A percentile compares a stretch with the other conserved stretches of the same genome.
These are phyloP conservation scores for Warburgia ugandensis DNA, from an alignment of 164 flowering plant species.

Conservation along the genomic window DNA sequence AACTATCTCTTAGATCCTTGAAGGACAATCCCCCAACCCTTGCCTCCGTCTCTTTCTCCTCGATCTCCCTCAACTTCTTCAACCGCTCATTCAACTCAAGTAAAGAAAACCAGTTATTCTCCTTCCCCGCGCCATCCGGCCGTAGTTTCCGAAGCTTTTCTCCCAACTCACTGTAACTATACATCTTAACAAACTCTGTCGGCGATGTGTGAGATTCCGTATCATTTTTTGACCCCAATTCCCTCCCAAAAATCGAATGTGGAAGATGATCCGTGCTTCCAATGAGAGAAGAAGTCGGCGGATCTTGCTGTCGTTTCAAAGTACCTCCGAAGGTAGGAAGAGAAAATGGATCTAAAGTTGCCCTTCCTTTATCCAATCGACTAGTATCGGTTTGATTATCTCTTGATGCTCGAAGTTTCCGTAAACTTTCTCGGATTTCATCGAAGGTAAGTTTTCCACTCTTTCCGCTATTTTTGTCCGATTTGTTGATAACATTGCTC, in stretches of 20 bases:
- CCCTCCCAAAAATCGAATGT: conserved; percentile 30
- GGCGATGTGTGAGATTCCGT: conserved; percentile 11
- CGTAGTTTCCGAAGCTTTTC: conserved; percentile 47
- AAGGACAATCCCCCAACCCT: conserved; percentile 15
- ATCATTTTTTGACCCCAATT: conserved; percentile 17
- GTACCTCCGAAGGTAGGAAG: conserved; percentile 17
- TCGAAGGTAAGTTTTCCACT: conserved; percentile 11
- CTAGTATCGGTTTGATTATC: not conserved
- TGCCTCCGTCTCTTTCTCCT: conserved; percentile 36
- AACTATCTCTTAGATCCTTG: conserved; percentile 35
- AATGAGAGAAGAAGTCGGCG: conserved; percentile 1
- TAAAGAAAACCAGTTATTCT: conserved; percentile 47
- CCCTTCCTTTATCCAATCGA: conserved; percentile 5
- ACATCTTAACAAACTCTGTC: conserved; percentile 36
- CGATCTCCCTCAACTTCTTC: conserved; percentile 47
- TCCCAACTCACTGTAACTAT: conserved; percentile 48
- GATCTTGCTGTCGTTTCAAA: conserved; percentile 22
- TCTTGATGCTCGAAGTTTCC: conserved; percentile 14
- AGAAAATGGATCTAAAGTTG: conserved; percentile 13
- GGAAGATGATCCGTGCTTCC: too few relatives aligned
- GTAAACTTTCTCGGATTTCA: conserved; percentile 32
- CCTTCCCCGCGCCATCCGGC: conserved; percentile 27
- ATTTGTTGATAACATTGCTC: conserved; percentile 18
- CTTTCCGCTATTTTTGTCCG: not conserved
- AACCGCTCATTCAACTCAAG: conserved; percentile 69